Evolutionary conservation across 164 flowering plant species (phyloP).

Genomic region (Warburgia ugandensis): DNA sequence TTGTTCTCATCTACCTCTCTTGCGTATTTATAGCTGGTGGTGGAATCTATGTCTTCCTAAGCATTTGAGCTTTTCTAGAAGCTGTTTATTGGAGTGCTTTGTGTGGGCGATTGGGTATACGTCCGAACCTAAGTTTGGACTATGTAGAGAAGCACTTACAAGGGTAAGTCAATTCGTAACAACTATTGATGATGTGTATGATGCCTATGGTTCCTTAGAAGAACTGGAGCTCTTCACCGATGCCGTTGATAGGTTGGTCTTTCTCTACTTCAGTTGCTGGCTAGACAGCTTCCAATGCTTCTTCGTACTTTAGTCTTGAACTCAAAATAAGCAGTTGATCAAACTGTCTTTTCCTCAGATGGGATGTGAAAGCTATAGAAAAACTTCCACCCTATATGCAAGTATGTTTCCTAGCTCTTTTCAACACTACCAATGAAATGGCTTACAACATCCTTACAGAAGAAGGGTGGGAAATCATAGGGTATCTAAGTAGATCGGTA

Average conservation of each 20-base stretch:
- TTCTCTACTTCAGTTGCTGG: neutral
- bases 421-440: slow-evolving; percentile 33
- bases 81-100: slow-evolving; percentile 35
- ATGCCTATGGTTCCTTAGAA: too few species aligned
- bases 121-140: slow-evolving; percentile 22
- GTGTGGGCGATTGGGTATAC: slow-evolving; percentile 26
- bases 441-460: slow-evolving; percentile 24
- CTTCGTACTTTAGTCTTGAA: neutral
- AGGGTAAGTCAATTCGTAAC: slow-evolving; percentile 22
- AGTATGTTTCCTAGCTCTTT: slow-evolving; percentile 31
- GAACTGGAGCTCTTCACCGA: too few species aligned
- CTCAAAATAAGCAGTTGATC: neutral
- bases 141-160: slow-evolving; percentile 18
- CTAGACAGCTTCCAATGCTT: neutral
- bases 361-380: slow-evolving; percentile 29
- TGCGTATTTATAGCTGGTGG: slow-evolving; percentile 11
- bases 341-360: slow-evolving; percentile 19
- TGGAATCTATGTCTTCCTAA: slow-evolving; percentile 17
- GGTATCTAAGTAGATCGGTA: slow-evolving; percentile 23
- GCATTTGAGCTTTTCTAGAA: slow-evolving; percentile 31
- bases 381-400: slow-evolving; percentile 45
- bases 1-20: neutral
- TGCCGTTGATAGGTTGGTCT: too few species aligned
- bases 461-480: slow-evolving; percentile 13
- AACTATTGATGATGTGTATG: slow-evolving; percentile 31